Evolutionary conservation across 345 rosid species (phyloP), one percentile per base, ranked within the genome.

Genomic region (Lumnitzera racemosa): DNA sequence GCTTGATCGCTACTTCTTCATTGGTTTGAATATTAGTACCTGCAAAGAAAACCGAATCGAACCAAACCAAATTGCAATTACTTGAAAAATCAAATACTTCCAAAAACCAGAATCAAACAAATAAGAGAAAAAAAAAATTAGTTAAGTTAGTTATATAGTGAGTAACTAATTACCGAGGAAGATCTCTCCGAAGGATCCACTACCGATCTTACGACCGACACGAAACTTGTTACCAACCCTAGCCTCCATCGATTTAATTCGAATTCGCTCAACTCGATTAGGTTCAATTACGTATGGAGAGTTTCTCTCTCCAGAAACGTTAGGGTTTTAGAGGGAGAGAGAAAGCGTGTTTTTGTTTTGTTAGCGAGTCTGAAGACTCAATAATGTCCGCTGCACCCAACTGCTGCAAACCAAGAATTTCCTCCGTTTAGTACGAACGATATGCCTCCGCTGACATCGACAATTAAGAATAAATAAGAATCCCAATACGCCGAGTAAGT

Each of bases 171-270:
- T 70, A 90, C 99, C 99, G 53, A 88, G 86, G 76, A 90, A 86
- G 89, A 94, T 94, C 89, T 94, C 97, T 60, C 99, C 99, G 58
- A 94, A 94, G 41, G 99, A 94, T 72, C 99, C 99, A 72, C 97
- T 76, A 24, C 97, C 99, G 83, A 94, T 94, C 92, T 90, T 94
- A 15, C 89, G 70, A 63, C 99, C 97, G 29, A 90, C 87, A 52
- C 86, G 79, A 74, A 86, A 94, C 86, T 90, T 90, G 70, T 86
- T 88, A 24, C 90, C 97, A 17, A 94, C 87, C 36, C 88, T 79
- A 3, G 91, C 91, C 70, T 92, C 98, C 97, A 89, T 91, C 59
- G 65, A 23, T 53, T 15, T 24, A 48, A 53, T 20, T 15, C 10
- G 43, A 36, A 36, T 5, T 49, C 51, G 23, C 25, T 29, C 46